Evolutionary conservation across 345 rosid genomes (phyloP).

Genomic region (Microcos paniculata): DNA sequence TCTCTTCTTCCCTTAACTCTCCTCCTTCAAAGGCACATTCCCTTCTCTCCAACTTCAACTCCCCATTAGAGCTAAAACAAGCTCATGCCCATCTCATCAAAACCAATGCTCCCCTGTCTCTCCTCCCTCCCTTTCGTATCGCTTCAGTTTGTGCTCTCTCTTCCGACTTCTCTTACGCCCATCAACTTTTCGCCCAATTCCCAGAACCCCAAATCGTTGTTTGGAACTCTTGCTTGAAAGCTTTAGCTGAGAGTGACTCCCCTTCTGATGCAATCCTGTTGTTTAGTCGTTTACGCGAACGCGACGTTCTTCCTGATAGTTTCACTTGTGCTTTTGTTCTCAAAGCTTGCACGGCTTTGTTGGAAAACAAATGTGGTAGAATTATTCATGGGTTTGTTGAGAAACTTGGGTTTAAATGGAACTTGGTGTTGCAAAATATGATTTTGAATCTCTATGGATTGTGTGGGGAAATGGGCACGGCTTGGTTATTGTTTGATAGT

Average conservation of each 20-base stretch:
- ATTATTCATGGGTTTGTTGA: conserved; percentile 32
- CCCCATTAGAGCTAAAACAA: conserved; percentile 44
- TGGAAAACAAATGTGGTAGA: conserved; percentile 20
- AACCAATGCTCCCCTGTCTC: conserved; percentile 28
- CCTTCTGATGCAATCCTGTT: conserved; percentile 27
- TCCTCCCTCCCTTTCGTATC: conserved; percentile 29
- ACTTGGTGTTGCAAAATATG: conserved; percentile 34
- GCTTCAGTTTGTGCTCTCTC: conserved; percentile 31
- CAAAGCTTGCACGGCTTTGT: conserved; percentile 26
- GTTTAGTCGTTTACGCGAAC: conserved; percentile 26
- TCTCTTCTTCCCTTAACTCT: background rate
- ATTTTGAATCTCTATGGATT: conserved; percentile 27
- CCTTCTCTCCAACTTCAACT: conserved; percentile 34
- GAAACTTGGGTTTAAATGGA: conserved; percentile 37
- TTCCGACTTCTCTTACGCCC: conserved; percentile 27
- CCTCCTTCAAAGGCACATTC: background rate
- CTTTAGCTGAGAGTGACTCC: conserved; percentile 28
- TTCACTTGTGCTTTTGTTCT: conserved; percentile 41
- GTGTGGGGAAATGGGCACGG: conserved; percentile 30
- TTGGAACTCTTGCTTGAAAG: conserved; percentile 47
- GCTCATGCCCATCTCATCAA: conserved; percentile 35
- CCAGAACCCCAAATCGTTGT: conserved; percentile 12
- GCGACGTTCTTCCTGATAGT: conserved; percentile 27
- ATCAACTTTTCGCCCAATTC: conserved; percentile 14
- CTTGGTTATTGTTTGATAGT: conserved; percentile 40